phyloP scores from a whole-genome alignment of 179 eudicot species.

The Gypsophila paniculata region DNA sequence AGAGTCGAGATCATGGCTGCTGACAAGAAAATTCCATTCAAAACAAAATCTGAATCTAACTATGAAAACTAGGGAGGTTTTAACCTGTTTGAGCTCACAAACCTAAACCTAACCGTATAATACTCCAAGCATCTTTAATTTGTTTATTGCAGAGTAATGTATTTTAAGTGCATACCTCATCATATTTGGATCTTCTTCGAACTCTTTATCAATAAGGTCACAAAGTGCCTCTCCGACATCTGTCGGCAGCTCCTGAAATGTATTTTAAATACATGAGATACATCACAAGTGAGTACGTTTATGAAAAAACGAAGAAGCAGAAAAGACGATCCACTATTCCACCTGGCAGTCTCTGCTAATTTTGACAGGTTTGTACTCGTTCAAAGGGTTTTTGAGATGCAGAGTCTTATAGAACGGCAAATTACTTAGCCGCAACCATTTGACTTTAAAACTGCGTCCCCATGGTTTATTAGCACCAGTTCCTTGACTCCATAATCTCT shows the following conservation, averaged over 20 bases:
- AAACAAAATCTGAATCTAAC: conserved; percentile 26
- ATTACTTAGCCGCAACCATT: conserved; percentile 66
- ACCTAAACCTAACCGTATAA: not conserved
- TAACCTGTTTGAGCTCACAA: conserved; percentile 11
- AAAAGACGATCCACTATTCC: not conserved
- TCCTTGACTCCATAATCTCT: conserved; percentile 76
- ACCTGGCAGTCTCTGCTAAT: conserved; percentile 97
- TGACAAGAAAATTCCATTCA: conserved; percentile 37
- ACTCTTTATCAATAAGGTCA: conserved; percentile 64
- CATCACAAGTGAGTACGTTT: conserved; percentile 4
- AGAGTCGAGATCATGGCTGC: conserved; percentile 42
- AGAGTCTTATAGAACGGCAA: conserved; percentile 75
- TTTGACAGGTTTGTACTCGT: conserved; percentile 82
- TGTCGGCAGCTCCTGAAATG: conserved; percentile 64
- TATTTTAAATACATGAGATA: conserved; percentile 18
- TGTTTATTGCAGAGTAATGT: not conserved
- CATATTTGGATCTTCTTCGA: conserved; percentile 33
- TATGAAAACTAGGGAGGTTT: conserved; percentile 11
- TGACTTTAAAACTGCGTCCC: conserved; percentile 77
- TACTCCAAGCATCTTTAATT: conserved; percentile 35
- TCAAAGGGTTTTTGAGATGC: conserved; percentile 80
- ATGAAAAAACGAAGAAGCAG: conserved; percentile 7
- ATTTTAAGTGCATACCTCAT: conserved; percentile 23
- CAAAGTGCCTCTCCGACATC: conserved; percentile 84
- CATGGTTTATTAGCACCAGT: conserved; percentile 61